Evolutionary conservation across 192 early-diverging fungal species (phyloP).

Genomic region (Rhizophagus sp.): DNA sequence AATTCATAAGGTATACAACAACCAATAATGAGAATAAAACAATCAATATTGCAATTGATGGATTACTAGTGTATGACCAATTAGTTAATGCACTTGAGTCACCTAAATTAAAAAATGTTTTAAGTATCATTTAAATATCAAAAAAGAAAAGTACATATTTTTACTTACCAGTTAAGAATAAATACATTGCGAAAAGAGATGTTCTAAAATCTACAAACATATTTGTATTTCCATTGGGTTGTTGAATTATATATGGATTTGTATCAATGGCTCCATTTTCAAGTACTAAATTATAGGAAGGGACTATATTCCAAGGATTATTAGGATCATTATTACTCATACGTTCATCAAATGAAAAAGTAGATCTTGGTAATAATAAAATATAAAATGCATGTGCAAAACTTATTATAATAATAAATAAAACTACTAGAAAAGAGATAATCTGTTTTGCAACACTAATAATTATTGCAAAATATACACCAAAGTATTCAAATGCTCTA

Average conservation of each 20-base stretch:
- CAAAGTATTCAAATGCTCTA: conserved; percentile 14
- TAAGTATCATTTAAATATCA: background rate
- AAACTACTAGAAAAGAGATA: background rate
- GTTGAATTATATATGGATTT: background rate
- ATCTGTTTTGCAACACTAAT: background rate
- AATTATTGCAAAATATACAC: conserved; percentile 11
- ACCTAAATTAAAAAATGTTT: background rate
- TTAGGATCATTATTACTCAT: background rate
- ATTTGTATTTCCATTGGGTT: conserved; percentile 1
- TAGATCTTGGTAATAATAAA: background rate
- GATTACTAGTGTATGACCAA: too few species aligned
- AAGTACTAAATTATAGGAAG: background rate
- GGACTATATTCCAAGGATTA: conserved; percentile 9
- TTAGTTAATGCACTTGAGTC: background rate
- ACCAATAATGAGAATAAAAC: too few species aligned
- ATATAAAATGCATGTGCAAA: conserved; percentile 14
- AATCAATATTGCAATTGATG: too few species aligned
- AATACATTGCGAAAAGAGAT: background rate
- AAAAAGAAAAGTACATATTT: background rate
- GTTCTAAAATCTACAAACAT: background rate
- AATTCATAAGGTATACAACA: too few species aligned
- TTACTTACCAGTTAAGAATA: background rate
- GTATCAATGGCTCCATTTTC: background rate
- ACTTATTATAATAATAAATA: background rate
- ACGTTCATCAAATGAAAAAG: background rate